Base-by-base conservation (phyloP, 768 basidiomycete species). In the Galerina sulciceps region DNA sequence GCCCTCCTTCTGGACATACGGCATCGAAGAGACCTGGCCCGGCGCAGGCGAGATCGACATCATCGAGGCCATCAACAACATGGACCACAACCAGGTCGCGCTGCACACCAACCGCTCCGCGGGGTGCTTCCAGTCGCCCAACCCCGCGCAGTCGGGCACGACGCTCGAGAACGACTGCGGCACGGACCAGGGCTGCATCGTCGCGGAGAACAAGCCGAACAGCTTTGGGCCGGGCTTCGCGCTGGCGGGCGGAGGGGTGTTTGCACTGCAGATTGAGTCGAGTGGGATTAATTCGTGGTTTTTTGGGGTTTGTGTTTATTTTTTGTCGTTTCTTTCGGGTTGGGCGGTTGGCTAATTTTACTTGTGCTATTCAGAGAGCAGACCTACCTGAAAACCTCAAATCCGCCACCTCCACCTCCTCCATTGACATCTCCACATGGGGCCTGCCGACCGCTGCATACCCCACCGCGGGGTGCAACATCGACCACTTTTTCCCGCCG, bases 11-110 rank as follows among this genome's bases (percentile, higher is more conserved):
- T 84, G 81, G 81, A 81, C 79, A 15, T 70, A 73, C 37, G 74
- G 77, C 34, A 70, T 73, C n/a, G 72, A 75, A 18, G 67, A 69
- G 18, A 61, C 64, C 36, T 83, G 81, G 82, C 82, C 82, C 4
- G 53, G 66, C 6, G 73, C 72, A 8, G 82, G 82, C 38, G 81
- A 84, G 68, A 83, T 84, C 36, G 82, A 84, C 65, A 90, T 92
- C 34, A 85, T 95, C 55, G 94, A 96, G 71, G 90, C 85, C 10
- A 91, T 95, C 61, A 95, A 96, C 73, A 65, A 81, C 50, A 84
- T 87, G 72, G 72, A 75, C 8, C 74, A 79, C 61, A 93, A 93
- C 63, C 91, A 92, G 68, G 85, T 90, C 75, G 83, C 93, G 0
- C 73, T 95, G n/a, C 94, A 95, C 68, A 89, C 91, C 0, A 79